Base-by-base conservation (phyloP, 306 rosid genomes). In the Vigna reflexopilosa region DNA sequence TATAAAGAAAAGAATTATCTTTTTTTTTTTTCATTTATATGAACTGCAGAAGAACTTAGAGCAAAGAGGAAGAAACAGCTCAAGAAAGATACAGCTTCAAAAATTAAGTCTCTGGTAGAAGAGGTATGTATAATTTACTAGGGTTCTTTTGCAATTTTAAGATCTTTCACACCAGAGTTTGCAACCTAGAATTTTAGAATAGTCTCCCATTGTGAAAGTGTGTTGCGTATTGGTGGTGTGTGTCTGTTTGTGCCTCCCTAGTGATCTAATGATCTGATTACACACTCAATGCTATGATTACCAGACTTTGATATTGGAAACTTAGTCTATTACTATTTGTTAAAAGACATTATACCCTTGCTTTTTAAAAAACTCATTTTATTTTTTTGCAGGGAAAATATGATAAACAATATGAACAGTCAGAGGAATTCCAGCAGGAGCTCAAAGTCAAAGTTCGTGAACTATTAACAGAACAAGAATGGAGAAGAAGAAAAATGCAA, bases 401-500 rank as follows among this genome's bases (percentile, higher is more conserved):
- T 71, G 99, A 95, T 12, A 92, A 89, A 67, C 92, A 82, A 67
- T 88, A 88, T 68, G 99, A 95, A 81, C 85, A 62, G 58, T 91
- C 98, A 24, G 97, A 91, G 76, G 97, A 91, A 77, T 96, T 91
- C 85, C 82, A 85, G 91, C 89, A 88, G 86, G 97, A 96, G 87
- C 89, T 96, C 56, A 96, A 89, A 79, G 74, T 89, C 79, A 95
- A 93, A 81, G 99, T 96, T 82, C 88, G 97, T 81, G 98, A 93
- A 88, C 84, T 96, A 74, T 87, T 96, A 83, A 93, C 99, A 40
- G 96, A 96, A 49, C 97, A 96, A 85, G 98, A 96, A 87, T 96
- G 99, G 99, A 88, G 98, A 83, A 91, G 98, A 88, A 87, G 97
- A 81, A 95, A 95, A 89, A 95, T 92, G 97, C 96, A 90, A 87